phyloP scores from a whole-genome alignment of 225 moss, liverwort and hornwort genomes.

The Pseudisothecium myosuroides region DNA sequence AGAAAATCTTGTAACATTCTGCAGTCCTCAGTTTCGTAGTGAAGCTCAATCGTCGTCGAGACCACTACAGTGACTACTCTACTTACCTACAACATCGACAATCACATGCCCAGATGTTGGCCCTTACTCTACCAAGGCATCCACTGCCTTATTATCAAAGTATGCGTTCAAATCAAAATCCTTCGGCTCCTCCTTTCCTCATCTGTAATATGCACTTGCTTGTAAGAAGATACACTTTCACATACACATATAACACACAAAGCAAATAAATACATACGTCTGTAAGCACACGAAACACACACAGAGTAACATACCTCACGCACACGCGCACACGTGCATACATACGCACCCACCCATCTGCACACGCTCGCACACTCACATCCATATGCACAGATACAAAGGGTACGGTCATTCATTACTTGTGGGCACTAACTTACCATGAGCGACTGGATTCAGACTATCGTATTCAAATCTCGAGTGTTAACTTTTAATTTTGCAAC shows the following conservation, averaged over 20 bases:
- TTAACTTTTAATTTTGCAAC: neutral
- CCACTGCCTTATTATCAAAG: neutral
- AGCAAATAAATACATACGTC: neutral
- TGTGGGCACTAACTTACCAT: neutral
- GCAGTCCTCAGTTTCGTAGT: neutral
- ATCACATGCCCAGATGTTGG: neutral
- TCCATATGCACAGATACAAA: neutral
- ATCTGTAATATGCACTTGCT: neutral
- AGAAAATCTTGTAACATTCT: neutral
- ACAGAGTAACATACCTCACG: neutral
- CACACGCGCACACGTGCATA: neutral
- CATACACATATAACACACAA: neutral
- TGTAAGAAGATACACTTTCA: neutral
- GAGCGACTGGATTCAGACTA: neutral
- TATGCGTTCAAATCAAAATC: neutral
- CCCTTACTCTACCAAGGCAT: neutral
- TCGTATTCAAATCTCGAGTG: neutral
- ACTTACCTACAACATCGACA: neutral
- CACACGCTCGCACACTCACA: neutral
- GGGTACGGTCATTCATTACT: neutral
- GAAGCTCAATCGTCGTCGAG: neutral
- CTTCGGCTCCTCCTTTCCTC: neutral
- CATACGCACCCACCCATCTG: neutral
- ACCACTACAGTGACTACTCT: neutral
- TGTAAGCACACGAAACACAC: neutral